Base-by-base conservation (phyloP, 441 rosid species). In the Adansonia grandidieri region DNA sequence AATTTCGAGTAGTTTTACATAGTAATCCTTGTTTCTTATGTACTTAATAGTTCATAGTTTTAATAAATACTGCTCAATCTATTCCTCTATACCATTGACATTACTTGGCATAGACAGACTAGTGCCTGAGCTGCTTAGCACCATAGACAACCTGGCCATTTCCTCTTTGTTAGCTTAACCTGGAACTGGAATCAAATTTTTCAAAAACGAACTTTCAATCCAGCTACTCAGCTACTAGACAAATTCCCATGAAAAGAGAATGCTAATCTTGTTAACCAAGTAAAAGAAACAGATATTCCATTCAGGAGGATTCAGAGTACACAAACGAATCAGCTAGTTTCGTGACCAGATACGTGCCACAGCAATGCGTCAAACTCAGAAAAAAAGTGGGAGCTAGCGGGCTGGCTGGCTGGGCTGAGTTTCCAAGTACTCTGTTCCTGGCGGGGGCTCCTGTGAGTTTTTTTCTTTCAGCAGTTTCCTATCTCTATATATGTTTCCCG, bases 401-500 rank as follows among this genome's bases (percentile, higher is more conserved):
- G 22, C 22, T 63, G 5, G 22, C 69, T 37, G 17, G 61, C 24
- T 17, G 20, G 62, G 17, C 44, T 32, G 61, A 56, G 71, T 44
- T 67, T 67, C 54, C 7, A 42, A 8, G 24, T 65, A 65, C 22
- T 42, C n/a, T 47, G 5, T 7, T 9, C 51, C 20, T 24, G 44
- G 5, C 15, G 32, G 9, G 10, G 40, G 56, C 56, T 20, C 14
- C 51, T n/a, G 45, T 32, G 20, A 13, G 19, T 0, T 64, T 0
- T 15, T 42, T 4, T 66, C 53, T 28, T 14, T 6, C 6, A 51
- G 56, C 56, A 13, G 71, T 76, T 73, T 70, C 76, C 79, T 20
- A 51, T 79, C 57, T 77, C 84, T 44, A 64, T 71, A 24, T 13
- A 51, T 51, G 66, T 77, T 77, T 53, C 84, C 84, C 77, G 83